Conservation (phyloP, 306 rosid genomes). For the Lathyrus sativus region DNA sequence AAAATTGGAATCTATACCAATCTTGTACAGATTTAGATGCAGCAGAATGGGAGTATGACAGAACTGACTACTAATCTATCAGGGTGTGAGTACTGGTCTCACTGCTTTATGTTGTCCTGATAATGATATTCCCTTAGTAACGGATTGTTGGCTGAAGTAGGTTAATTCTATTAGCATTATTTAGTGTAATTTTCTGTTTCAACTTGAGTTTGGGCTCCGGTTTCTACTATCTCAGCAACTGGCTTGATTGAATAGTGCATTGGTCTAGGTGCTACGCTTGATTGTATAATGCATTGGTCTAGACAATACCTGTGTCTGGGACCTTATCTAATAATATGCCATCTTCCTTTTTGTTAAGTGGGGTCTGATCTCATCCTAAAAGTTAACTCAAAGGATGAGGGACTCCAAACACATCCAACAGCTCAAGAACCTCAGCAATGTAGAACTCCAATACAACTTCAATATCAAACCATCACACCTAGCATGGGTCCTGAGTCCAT, state of each 20-base stretch:
- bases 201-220: background rate
- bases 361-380: too few species aligned
- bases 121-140: background rate
- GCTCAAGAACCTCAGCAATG: too few species aligned
- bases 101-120: background rate
- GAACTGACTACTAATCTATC: background rate
- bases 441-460: too few species aligned
- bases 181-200: background rate
- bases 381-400: too few species aligned
- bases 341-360: background rate
- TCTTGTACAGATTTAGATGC: background rate
- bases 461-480: too few species aligned
- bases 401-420: too few species aligned
- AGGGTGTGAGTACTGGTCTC: background rate
- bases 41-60: background rate
- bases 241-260: background rate
- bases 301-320: background rate
- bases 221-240: slow-evolving; percentile 4
- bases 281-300: background rate
- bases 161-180: slow-evolving; percentile 7
- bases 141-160: background rate
- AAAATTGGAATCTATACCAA: background rate
- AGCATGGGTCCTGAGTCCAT: too few species aligned
- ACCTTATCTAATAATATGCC: background rate
- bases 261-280: background rate